These are phyloP conservation scores for Dalbergia cultrata DNA, from an alignment of 306 rosid species.

Conservation along the genomic window DNA sequence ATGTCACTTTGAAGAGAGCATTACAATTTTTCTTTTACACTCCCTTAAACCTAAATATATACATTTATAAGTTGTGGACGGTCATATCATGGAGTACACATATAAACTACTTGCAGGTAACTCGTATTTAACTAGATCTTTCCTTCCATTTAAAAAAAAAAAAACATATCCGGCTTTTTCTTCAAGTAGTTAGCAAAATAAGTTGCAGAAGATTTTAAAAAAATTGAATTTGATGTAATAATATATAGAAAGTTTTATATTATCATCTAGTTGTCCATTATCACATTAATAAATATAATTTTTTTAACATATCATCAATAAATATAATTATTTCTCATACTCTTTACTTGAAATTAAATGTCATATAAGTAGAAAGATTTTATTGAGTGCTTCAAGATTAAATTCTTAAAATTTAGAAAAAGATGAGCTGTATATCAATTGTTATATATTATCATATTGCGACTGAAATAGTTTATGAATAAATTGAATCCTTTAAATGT, in stretches of 20 bases:
- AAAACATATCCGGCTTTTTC: neutral
- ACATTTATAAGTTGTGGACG: neutral
- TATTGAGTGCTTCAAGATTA: too few species aligned
- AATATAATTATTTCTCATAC: too few species aligned
- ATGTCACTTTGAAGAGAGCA: conserved; percentile 9
- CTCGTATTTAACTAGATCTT: neutral
- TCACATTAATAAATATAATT: too few species aligned
- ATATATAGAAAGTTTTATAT: too few species aligned
- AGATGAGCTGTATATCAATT: too few species aligned
- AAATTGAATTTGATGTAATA: too few species aligned
- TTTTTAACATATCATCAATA: too few species aligned
- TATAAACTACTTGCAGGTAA: neutral
- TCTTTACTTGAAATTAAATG: too few species aligned
- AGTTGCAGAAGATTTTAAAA: neutral
- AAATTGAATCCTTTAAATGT: neutral
- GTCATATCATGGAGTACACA: neutral
- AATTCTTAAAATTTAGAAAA: too few species aligned
- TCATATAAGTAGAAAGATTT: too few species aligned
- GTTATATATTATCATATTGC: neutral
- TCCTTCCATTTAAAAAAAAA: neutral
- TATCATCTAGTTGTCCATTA: too few species aligned
- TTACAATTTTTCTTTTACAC: neutral
- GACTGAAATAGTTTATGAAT: neutral
- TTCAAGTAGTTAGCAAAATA: neutral
- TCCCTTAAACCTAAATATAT: neutral